Base-by-base conservation (phyloP, 257 asterid genomes). In the Petunia axillaris region DNA sequence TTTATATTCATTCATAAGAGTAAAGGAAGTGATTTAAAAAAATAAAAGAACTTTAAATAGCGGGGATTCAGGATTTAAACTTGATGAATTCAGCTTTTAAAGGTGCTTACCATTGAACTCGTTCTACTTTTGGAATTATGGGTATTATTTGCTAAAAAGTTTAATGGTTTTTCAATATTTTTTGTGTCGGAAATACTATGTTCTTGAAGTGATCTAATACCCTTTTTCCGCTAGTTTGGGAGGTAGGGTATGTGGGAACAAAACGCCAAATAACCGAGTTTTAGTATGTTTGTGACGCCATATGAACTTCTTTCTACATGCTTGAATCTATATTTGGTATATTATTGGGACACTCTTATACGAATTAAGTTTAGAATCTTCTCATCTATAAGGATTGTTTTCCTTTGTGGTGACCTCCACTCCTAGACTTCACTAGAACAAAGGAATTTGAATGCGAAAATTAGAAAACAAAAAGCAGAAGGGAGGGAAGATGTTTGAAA, bases 381-480 rank as follows among this genome's bases (percentile, higher is more conserved):
- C 36, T 57, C 8, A 7, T 57, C 63, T 15, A 14, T 59, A 59
- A 59, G 25, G 64, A 59, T 67, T 67, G 38, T 67, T 41, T 41
- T 67, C 54, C 54, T 67, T 67, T 66, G 43, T 10, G 52, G 41
- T 66, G 54, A 66, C 35, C 40, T 15, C 52, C 38, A 15, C 54
- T 62, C 67, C 1, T 4, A 38, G 39, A 59, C 13, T n/a, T 59
- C 5, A 59, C 38, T 8, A 35, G n/a, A 25, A 60, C 8, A 9
- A 35, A 35, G 67, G 67, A 62, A 62, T 62, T 62, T 62, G 67
- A 36, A 62, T 62, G 41, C 25, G 64, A 59, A 59, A 39, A 66
- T 66, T 40, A 40, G 74, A 66, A 66, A 66, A 66, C 54, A 36
- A 66, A 65, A 66, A 43, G 53, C 37, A 66, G 7, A 40, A n/a